phyloP scores from a whole-genome alignment of 2,329 filamentous ascomycete genomes.

The Ascochyta viciae-villosae region DNA sequence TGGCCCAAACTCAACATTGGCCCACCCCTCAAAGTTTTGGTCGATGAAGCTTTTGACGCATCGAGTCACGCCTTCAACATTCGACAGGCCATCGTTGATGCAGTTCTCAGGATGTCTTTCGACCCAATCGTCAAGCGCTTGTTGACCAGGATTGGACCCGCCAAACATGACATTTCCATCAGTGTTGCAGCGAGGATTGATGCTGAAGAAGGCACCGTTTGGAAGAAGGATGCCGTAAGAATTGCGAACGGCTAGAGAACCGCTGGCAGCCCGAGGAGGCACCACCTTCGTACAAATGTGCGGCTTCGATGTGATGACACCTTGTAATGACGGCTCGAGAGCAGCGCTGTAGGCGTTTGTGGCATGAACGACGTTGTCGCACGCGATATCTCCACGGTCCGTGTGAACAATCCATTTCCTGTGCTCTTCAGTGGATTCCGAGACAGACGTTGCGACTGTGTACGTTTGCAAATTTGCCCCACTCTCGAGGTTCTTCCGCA shows the following conservation, averaged over 20 bases:
- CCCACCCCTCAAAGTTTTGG: slow-evolving; percentile 36
- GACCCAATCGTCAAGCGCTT: slow-evolving; percentile 39
- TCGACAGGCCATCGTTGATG: slow-evolving; percentile 39
- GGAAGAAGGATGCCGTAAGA: slow-evolving; percentile 44
- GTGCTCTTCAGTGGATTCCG: background rate
- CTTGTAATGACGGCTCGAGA: slow-evolving; percentile 28
- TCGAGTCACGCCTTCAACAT: slow-evolving; percentile 33
- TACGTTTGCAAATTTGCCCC: slow-evolving; percentile 34
- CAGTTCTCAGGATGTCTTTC: slow-evolving; percentile 37
- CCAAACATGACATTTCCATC: slow-evolving; percentile 46
- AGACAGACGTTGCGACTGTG: slow-evolving; percentile 25
- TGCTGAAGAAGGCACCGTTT: slow-evolving; percentile 39
- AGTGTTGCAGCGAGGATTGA: slow-evolving; percentile 41
- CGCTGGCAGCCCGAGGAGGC: slow-evolving; percentile 27
- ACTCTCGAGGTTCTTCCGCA: slow-evolving; percentile 28
- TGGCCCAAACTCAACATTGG: slow-evolving; percentile 30
- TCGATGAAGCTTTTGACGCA: slow-evolving; percentile 36
- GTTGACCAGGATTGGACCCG: slow-evolving; percentile 43
- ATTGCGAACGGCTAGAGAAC: slow-evolving; percentile 33
- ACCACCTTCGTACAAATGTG: slow-evolving; percentile 38
- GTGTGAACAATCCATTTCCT: slow-evolving; percentile 30
- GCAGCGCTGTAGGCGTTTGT: slow-evolving; percentile 38
- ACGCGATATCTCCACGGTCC: slow-evolving; percentile 27
- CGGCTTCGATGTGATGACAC: slow-evolving; percentile 37
- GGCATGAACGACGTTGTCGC: slow-evolving; percentile 32